Evolutionary conservation across 192 early-diverging fungal species (phyloP), one percentile per base, ranked within the genome.

Genomic region (Pilaira anomala): DNA sequence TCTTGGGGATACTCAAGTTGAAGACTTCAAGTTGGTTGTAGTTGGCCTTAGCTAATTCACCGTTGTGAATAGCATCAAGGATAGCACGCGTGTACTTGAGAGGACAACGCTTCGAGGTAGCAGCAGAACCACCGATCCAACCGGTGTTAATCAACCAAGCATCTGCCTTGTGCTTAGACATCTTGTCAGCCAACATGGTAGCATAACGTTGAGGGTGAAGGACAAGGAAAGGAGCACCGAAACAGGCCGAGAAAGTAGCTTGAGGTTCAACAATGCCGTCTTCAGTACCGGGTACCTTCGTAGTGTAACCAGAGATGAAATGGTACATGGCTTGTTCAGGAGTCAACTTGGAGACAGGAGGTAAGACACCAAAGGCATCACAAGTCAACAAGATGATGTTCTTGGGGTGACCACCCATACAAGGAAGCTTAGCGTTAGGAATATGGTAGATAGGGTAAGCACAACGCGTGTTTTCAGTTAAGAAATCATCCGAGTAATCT

Each of bases 11-110:
- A 69, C 81, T 58, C 26, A 98, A 80, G 72, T 88, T 87, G 76
- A 98, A 98, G 49, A 90, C 82, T 19, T 89, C 90, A 79, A 93
- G 95, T 77, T 76, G 89, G 53, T 87, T 80, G 76, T 88, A 96
- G 65, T 94, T 81, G 45, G 91, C 89, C 18, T 86, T 88, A 55
- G 85, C 78, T 54, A 98, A 85, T 82, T 92, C 93, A 60, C 94
- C 94, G 57, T 73, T 85, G 88, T 98, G 96, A 78, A 98, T 96
- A 49, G 96, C 91, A 75, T 98, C 94, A 63, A 98, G 91, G 72
- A 98, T 95, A 65, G 94, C 94, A 62, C 96, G 91, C 58, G 93
- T 91, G 85, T 98, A 96, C 85, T 93, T 96, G 64, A 98, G 88
- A 33, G 93, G 80, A 65, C 95, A 93, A 33, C 96, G 91, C 83